A percentile compares a stretch with the other conserved stretches of the same genome.
Conservation (phyloP, 169 alveolate genomes). For the Cryptosporidium xiaoi region DNA sequence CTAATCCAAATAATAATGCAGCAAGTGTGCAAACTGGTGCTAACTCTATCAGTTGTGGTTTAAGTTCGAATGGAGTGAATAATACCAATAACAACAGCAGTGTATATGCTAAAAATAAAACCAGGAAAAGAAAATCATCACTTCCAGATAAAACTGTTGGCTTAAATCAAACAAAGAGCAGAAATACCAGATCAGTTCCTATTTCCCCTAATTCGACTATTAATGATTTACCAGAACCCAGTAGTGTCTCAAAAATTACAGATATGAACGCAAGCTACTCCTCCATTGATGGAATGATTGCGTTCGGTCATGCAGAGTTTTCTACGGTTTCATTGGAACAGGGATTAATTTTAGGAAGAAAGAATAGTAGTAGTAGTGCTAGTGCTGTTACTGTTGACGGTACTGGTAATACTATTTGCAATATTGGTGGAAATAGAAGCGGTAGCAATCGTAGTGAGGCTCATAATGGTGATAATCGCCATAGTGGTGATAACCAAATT, state of each 20-base stretch:
- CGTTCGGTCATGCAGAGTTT: constrained; percentile 55
- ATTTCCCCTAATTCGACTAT: not conserved
- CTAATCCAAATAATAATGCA: constrained; percentile 24
- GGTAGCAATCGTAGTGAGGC: too few relatives aligned
- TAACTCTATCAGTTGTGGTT: too few relatives aligned
- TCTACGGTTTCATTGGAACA: constrained; percentile 6
- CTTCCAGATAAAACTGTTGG: not conserved
- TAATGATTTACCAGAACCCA: not conserved
- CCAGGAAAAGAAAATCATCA: not conserved
- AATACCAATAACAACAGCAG: too few relatives aligned
- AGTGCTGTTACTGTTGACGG: too few relatives aligned
- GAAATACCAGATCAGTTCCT: not conserved
- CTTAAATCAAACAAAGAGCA: not conserved
- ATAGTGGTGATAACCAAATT: too few relatives aligned
- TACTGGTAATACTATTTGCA: too few relatives aligned
- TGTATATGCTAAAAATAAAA: not conserved
- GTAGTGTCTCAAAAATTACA: not conserved
- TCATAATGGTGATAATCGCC: too few relatives aligned
- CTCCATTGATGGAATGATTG: constrained; percentile 53
- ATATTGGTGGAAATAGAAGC: too few relatives aligned
- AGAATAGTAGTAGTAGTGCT: too few relatives aligned
- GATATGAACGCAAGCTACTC: not conserved
- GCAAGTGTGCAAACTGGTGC: too few relatives aligned
- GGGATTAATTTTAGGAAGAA: not conserved
- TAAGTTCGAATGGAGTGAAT: too few relatives aligned